Conservation (phyloP, 306 rosid species). For the Alnus glutinosa region DNA sequence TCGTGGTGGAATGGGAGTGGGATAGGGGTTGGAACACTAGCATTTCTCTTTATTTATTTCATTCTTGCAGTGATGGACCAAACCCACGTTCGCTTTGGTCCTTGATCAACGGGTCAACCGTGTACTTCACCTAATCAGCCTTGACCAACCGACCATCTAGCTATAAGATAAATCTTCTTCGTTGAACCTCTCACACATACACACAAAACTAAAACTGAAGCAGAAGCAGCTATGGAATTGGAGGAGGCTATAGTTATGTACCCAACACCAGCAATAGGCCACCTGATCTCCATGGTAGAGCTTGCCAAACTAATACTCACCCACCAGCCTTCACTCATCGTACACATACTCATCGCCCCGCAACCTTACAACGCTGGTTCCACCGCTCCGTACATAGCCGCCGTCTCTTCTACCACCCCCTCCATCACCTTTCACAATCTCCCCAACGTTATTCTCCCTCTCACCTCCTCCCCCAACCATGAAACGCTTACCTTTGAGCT, state of each 20-base stretch:
- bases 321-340: constrained; percentile 37
- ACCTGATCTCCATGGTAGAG: constrained; percentile 44
- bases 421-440: constrained; percentile 41
- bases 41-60: no score
- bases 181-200: no score
- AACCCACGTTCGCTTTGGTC: no score
- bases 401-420: constrained; percentile 28
- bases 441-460: constrained; percentile 23
- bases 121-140: no score
- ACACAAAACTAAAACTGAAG: neutral
- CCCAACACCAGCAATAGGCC: constrained; percentile 43
- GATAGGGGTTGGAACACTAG: no score
- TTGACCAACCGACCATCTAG: no score
- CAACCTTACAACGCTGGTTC: constrained; percentile 35
- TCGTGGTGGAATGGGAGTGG: no score
- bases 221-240: constrained; percentile 12
- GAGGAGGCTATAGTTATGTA: constrained; percentile 46
- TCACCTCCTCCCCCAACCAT: constrained; percentile 23
- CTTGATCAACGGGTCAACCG: no score
- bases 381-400: constrained; percentile 30
- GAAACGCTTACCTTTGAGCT: constrained; percentile 31
- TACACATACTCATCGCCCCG: constrained; percentile 42
- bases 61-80: no score
- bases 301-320: constrained; percentile 36
- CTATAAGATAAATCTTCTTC: no score